Evolutionary conservation across 2,329 filamentous ascomycete genomes (phyloP).

Genomic region (Pseudogymnoascus sp.): DNA sequence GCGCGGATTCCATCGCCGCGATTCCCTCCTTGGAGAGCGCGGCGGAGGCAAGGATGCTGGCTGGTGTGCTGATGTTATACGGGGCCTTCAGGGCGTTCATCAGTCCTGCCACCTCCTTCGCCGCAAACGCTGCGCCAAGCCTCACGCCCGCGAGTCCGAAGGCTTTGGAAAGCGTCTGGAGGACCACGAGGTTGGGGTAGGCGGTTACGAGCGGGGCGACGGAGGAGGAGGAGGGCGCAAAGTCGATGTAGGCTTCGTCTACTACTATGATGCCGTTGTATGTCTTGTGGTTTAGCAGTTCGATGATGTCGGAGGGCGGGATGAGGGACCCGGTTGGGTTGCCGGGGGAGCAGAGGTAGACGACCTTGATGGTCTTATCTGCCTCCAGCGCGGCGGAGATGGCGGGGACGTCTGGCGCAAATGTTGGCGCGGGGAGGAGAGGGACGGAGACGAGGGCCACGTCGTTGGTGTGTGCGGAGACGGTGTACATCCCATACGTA

Average conservation of each 20-base stretch:
- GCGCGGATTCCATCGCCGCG: constrained; percentile 62
- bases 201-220: constrained; percentile 87
- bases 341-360: constrained; percentile 89
- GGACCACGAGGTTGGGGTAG: constrained; percentile 91
- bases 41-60: constrained; percentile 67
- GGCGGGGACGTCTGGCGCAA: constrained; percentile 62
- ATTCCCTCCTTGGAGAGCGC: constrained; percentile 63
- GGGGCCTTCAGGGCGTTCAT: constrained; percentile 92
- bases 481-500: constrained; percentile 97
- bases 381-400: constrained; percentile 57
- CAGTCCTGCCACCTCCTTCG: constrained; percentile 63
- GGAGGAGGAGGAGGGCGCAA: constrained; percentile 68
- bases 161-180: constrained; percentile 97
- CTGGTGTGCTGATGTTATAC: constrained; percentile 89
- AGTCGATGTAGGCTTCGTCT: constrained; percentile 96
- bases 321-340: constrained; percentile 85
- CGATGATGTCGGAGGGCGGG: constrained; percentile 62
- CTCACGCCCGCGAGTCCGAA: constrained; percentile 93
- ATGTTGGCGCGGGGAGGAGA: constrained; percentile 61
- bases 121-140: constrained; percentile 76
- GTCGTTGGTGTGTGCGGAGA: constrained; percentile 92
- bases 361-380: constrained; percentile 67
- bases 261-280: constrained; percentile 94
- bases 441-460: constrained; percentile 80
- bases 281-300: constrained; percentile 71